Evolutionary conservation across 352 stramenopile species (phyloP).

Genomic region (Phytopythium oedochilum): DNA sequence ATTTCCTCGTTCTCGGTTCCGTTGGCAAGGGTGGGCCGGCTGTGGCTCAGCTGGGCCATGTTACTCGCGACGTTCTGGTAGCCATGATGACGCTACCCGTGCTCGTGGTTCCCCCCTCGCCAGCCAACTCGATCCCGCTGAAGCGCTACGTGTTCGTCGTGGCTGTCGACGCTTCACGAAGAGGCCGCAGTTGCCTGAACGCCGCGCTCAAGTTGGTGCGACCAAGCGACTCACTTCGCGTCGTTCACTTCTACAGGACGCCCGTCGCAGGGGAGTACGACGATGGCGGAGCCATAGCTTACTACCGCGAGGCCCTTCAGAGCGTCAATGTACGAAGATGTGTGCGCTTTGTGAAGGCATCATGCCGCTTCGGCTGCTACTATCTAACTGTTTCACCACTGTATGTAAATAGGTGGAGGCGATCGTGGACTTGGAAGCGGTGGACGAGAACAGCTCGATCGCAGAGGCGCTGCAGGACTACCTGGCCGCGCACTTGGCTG

Average conservation of each 20-base stretch:
- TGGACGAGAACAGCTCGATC: constrained; percentile 32
- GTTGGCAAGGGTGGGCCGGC: constrained; percentile 56
- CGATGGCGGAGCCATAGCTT: constrained; percentile 25
- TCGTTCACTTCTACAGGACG: constrained; percentile 63
- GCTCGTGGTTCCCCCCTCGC: constrained; percentile 40
- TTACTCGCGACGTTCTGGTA: constrained; percentile 42
- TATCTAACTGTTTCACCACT: too few species aligned
- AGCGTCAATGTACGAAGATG: constrained; percentile 12
- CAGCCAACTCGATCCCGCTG: constrained; percentile 35
- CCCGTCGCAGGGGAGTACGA: constrained; percentile 32
- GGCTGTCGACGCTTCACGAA: constrained; percentile 31
- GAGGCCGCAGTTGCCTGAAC: constrained; percentile 29
- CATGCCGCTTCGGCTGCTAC: too few species aligned
- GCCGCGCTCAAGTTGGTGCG: constrained; percentile 55
- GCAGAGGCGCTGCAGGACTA: constrained; percentile 58
- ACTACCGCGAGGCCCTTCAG: constrained; percentile 27
- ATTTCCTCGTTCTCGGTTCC: constrained; percentile 54
- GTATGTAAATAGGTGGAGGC: constrained; percentile 30
- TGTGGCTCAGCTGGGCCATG: constrained; percentile 51
- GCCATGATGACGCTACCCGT: constrained; percentile 15
- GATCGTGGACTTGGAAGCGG: constrained; percentile 28
- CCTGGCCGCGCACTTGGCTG: constrained; percentile 23
- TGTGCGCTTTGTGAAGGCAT: too few species aligned
- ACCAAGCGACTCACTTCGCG: constrained; percentile 27
- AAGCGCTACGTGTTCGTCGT: constrained; percentile 52